Percentiles rank a stretch among this genome's conserved stretches.
These are phyloP conservation scores for Vanderwaltozyma polyspora DNA, from an alignment of 805 yeast species.

Conservation along the genomic window DNA sequence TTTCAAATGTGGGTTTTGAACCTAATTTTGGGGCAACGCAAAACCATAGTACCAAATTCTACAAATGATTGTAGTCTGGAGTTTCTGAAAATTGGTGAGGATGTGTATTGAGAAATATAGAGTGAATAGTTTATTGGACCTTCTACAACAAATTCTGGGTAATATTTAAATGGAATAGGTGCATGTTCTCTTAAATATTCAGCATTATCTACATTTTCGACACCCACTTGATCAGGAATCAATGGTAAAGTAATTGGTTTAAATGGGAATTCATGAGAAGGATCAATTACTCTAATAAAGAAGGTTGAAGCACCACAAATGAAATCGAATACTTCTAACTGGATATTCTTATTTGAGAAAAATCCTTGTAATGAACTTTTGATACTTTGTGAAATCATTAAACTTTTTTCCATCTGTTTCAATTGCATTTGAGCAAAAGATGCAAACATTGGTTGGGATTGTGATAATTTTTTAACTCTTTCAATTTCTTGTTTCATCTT, in stretches of 20 bases:
- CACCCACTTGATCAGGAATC: slow-evolving; percentile 47
- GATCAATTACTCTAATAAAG: slow-evolving; percentile 62
- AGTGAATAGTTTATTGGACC: slow-evolving; percentile 66
- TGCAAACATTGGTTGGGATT: slow-evolving; percentile 7
- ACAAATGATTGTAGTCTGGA: slow-evolving; percentile 47
- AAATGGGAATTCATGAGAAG: slow-evolving; percentile 51
- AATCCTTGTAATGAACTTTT: slow-evolving; percentile 54
- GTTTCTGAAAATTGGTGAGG: slow-evolving; percentile 46
- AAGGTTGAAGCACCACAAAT: slow-evolving; percentile 66
- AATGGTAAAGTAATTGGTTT: slow-evolving; percentile 42
- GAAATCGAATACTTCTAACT: slow-evolving; percentile 63
- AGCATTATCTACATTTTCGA: slow-evolving; percentile 64
- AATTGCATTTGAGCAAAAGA: slow-evolving; percentile 32
- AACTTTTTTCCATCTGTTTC: slow-evolving; percentile 37
- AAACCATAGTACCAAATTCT: slow-evolving; percentile 59
- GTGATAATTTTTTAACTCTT: slow-evolving; percentile 20
- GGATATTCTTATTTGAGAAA: slow-evolving; percentile 44
- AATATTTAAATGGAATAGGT: slow-evolving; percentile 68
- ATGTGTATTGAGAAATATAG: slow-evolving; percentile 43
- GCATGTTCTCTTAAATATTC: slow-evolving; percentile 55
- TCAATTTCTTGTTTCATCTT: slow-evolving; percentile 33
- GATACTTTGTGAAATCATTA: slow-evolving; percentile 30
- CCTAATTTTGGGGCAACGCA: slow-evolving; percentile 75
- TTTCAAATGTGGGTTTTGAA: slow-evolving; percentile 90
- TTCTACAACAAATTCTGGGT: slow-evolving; percentile 79